Evolutionary conservation across 2,329 filamentous ascomycete species (phyloP), one percentile per base, ranked within the genome.

Genomic region (Daldinia eschscholtzii): DNA sequence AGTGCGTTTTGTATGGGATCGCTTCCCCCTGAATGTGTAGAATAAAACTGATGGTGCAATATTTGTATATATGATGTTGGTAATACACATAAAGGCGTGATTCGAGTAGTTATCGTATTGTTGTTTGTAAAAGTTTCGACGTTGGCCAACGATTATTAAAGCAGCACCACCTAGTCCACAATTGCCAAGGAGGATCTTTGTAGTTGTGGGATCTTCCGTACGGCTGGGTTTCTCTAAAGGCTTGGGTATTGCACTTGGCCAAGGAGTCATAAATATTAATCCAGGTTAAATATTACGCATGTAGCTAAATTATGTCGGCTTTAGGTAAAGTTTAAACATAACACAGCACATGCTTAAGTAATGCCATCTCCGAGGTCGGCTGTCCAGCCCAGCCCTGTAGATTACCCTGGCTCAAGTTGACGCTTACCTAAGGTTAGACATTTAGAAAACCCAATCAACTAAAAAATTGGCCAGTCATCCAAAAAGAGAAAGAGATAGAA

Each of bases 361-460:
- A 61, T 57, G 5, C 23, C 18, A 18, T 41, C 55, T 70, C 68
- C 68, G 69, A 70, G 20, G 30, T 71, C 69, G 69, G 69, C 37
- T 23, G 20, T 61, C 59, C 10, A 60, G 33, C 37, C 56, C 23
- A 63, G 63, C 55, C 59, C 60, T 64, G 46, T n/a, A 52, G 20
- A 18, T n/a, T 9, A 6, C 13, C 26, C 42, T 26, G 12, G 26
- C 12, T 33, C 23, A 33, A 30, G 46, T 33, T 26, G 18, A 50
- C 30, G 26, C 26, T 65, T 33, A 23, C 7, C 30, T 9, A 33
- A 33, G 30, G 6, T 33, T 33, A 9, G 30, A 6, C 4, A 6
- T 33, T 33, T 33, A 33, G 20, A 23, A 23, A 23, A 50, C 15
- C 41, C n/a, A 52, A 60, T 30, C 60, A 57, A 61, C 57, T 55